These are phyloP conservation scores for Penicillium canariense DNA, from an alignment of 495 filamentous ascomycete genomes.

Conservation along the genomic window DNA sequence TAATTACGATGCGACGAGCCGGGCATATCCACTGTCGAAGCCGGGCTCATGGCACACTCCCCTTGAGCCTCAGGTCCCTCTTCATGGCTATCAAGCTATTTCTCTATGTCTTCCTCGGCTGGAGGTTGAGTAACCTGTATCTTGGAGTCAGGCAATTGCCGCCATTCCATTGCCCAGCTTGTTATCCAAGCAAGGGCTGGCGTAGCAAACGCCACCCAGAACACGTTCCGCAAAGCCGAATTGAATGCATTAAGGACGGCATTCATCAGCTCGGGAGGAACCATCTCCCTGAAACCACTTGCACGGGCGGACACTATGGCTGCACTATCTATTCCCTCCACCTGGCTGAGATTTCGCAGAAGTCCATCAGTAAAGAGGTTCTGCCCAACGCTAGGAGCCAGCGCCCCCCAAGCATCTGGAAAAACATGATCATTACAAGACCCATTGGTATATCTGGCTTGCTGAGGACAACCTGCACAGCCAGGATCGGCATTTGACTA, in stretches of 20 bases:
- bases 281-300: constrained; percentile 4
- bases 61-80: too few species aligned
- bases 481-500: constrained; percentile 30
- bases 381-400: constrained; percentile 56
- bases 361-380: constrained; percentile 34
- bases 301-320: constrained; percentile 8
- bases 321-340: constrained; percentile 2
- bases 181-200: constrained; percentile 6
- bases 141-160: neutral
- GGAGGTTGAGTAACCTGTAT: neutral
- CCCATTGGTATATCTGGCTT: constrained; percentile 26
- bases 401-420: constrained; percentile 54
- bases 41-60: too few species aligned
- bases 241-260: constrained; percentile 7
- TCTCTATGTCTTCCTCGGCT: too few species aligned
- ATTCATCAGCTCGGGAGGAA: constrained; percentile 3
- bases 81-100: too few species aligned
- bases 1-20: too few species aligned
- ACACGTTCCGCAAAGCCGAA: constrained; percentile 4
- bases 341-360: constrained; percentile 1
- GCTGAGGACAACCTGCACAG: constrained; percentile 28
- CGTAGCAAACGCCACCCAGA: constrained; percentile 12
- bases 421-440: constrained; percentile 39
- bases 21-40: too few species aligned
- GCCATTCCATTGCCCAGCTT: constrained; percentile 13